phyloP scores from a whole-genome alignment of 345 rosid species.

The Iberis pinnata region DNA sequence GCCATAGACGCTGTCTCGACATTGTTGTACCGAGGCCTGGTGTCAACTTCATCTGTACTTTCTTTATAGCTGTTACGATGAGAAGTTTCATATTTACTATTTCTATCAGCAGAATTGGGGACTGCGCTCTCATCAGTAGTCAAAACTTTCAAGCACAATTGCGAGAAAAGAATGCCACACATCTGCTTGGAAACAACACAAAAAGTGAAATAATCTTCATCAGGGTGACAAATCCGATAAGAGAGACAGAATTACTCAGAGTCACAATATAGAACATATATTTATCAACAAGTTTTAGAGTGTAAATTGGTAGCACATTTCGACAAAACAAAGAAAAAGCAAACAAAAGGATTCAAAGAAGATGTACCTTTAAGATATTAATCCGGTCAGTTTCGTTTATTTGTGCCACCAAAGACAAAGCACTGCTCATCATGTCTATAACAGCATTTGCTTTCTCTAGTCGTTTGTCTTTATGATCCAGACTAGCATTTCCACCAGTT shows the following conservation, averaged over 20 bases:
- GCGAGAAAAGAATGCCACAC: slow-evolving; percentile 97
- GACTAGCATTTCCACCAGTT: slow-evolving; percentile 36
- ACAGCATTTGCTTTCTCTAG: slow-evolving; percentile 93
- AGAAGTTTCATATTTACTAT: slow-evolving; percentile 33
- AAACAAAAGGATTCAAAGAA: background rate
- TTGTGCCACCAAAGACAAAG: slow-evolving; percentile 75
- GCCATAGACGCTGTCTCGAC: slow-evolving; percentile 90
- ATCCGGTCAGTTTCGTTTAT: slow-evolving; percentile 84
- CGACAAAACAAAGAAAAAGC: too few relatives aligned
- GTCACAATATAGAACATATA: background rate
- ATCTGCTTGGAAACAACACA: slow-evolving; percentile 53
- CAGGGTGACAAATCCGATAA: slow-evolving; percentile 3
- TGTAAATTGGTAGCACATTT: too few relatives aligned
- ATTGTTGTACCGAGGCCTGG: slow-evolving; percentile 37
- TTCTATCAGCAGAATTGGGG: slow-evolving; percentile 35
- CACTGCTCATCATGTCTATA: slow-evolving; percentile 89
- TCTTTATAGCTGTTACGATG: slow-evolving; percentile 39
- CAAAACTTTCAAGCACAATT: slow-evolving; percentile 88
- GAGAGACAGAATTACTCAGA: slow-evolving; percentile 3
- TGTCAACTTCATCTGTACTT: slow-evolving; percentile 45
- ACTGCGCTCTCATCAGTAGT: slow-evolving; percentile 42
- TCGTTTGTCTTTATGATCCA: slow-evolving; percentile 42
- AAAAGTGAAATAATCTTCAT: slow-evolving; percentile 7
- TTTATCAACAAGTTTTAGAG: slow-evolving; percentile 8
- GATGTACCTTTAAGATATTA: slow-evolving; percentile 84